Conservation (phyloP, 2,329 filamentous ascomycete species). For the Claviceps fusiformis region DNA sequence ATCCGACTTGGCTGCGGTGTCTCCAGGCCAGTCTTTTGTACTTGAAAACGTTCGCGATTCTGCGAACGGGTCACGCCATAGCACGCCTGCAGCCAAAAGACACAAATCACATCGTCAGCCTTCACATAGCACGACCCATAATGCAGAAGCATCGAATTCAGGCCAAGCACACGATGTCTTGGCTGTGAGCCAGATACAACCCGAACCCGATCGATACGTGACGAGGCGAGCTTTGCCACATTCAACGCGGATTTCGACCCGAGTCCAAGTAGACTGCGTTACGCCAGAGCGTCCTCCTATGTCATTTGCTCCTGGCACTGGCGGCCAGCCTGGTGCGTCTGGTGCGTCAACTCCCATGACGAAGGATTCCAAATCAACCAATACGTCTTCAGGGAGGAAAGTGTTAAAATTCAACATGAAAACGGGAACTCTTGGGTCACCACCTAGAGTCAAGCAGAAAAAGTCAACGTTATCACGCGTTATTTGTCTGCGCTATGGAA, state of each 20-base stretch:
- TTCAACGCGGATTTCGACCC: neutral
- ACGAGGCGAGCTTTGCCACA: neutral
- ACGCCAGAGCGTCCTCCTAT: neutral
- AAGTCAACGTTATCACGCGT: constrained; percentile 24
- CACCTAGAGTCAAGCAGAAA: constrained; percentile 38
- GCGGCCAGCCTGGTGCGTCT: neutral
- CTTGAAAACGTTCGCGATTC: neutral
- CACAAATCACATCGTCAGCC: constrained; percentile 5
- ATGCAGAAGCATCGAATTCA: neutral
- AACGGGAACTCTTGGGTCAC: constrained; percentile 49
- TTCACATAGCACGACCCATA: constrained; percentile 4
- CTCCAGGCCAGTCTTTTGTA: neutral
- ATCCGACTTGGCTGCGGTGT: constrained; percentile 2
- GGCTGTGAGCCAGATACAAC: neutral
- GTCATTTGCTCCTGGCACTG: neutral
- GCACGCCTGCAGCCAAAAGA: neutral
- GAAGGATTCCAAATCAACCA: neutral
- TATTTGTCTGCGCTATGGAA: constrained; percentile 46
- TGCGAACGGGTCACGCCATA: neutral
- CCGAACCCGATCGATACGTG: neutral
- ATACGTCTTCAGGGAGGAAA: constrained; percentile 22
- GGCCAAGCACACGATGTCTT: neutral
- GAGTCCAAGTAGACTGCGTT: neutral
- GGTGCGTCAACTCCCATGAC: neutral
- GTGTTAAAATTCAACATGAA: constrained; percentile 43